Conservation (phyloP, 306 rosid genomes). For the Rosa lucieae region DNA sequence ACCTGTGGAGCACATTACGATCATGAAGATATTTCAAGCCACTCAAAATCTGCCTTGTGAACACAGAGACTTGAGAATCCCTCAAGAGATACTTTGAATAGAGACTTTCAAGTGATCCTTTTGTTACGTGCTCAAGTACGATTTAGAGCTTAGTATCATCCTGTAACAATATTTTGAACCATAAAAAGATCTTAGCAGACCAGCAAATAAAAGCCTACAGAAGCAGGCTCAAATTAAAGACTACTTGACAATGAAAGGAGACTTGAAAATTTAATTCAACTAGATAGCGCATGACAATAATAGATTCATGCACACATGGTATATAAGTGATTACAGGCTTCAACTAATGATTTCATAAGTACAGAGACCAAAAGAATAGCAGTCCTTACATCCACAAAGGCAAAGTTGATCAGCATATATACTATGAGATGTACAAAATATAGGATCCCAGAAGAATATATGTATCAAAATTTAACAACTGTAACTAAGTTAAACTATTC, state of each 20-base stretch:
- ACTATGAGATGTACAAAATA: neutral
- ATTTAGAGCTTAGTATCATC: constrained; percentile 44
- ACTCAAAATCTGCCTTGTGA: constrained; percentile 57
- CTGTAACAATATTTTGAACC: constrained; percentile 25
- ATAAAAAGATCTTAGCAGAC: neutral
- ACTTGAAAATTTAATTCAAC: neutral
- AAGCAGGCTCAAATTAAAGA: neutral
- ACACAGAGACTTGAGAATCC: constrained; percentile 61
- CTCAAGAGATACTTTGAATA: constrained; percentile 44
- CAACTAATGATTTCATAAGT: too few relatives aligned
- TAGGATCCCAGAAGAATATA: too few relatives aligned
- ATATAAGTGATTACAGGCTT: neutral
- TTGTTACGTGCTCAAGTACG: constrained; percentile 62
- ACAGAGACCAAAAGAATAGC: neutral
- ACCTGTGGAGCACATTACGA: constrained; percentile 61
- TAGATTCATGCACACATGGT: neutral
- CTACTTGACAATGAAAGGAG: neutral
- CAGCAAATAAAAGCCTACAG: neutral
- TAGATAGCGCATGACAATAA: neutral
- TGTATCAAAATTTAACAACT: too few relatives aligned
- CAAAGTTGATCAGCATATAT: neutral
- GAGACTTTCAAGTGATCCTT: constrained; percentile 55
- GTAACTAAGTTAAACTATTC: too few relatives aligned
- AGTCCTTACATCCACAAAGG: neutral
- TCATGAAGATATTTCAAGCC: constrained; percentile 65